Percentiles rank a stretch among this genome's conserved stretches.
Evolutionary conservation across 1,139 yeast species (phyloP).

Genomic region (Tardiomyces depauwii): DNA sequence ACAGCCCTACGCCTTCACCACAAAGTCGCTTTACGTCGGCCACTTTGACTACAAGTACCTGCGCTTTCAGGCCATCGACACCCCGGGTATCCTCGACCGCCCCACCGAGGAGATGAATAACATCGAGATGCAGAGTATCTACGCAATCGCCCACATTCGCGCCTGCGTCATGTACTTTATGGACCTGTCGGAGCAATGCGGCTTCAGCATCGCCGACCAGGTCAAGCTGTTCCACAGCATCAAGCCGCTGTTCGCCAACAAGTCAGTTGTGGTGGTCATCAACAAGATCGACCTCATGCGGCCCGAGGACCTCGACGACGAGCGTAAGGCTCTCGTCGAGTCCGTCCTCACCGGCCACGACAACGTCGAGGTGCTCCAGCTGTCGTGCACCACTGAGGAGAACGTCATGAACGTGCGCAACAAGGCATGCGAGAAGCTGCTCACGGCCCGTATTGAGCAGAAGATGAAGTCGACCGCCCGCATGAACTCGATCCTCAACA

Average conservation of each 20-base stretch:
- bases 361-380: conserved; percentile 85
- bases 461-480: conserved; percentile 91
- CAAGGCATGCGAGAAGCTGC: conserved; percentile 91
- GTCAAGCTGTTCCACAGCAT: conserved; percentile 93
- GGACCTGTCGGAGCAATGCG: conserved; percentile 99
- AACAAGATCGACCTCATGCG: conserved; percentile 88
- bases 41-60: conserved; percentile 97
- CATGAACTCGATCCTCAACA: conserved; percentile 79
- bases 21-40: conserved; percentile 98
- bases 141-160: conserved; percentile 96
- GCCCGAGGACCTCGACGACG: conserved; percentile 71
- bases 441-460: conserved; percentile 93
- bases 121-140: conserved; percentile 98
- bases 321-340: conserved; percentile 60
- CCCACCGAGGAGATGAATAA: conserved; percentile 99
- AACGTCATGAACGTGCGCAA: conserved; percentile 94
- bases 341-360: conserved; percentile 42
- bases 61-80: conserved; percentile 96
- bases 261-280: conserved; percentile 89
- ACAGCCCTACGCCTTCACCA: conserved; percentile 98
- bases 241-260: conserved; percentile 94
- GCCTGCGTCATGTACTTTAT: conserved; percentile 93
- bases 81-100: conserved; percentile 97
- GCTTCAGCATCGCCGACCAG: conserved; percentile 94
- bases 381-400: conserved; percentile 91